Conservation (phyloP, 306 rosid genomes). For the Lathyrus sativus region DNA sequence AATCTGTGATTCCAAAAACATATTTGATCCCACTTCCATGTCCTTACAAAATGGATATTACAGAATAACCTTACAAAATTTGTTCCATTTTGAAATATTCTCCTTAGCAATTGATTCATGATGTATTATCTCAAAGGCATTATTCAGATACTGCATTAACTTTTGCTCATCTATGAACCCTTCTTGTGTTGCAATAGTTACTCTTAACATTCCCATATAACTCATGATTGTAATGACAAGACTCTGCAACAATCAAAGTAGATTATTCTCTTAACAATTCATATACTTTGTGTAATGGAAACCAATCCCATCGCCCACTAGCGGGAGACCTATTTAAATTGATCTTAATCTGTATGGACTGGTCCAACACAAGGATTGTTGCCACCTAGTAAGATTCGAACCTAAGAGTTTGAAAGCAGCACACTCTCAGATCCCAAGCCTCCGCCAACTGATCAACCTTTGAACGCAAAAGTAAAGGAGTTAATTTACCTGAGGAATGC, state of each 20-base stretch:
- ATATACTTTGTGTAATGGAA: too few relatives aligned
- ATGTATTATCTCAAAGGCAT: conserved; percentile 12
- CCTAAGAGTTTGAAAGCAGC: too few relatives aligned
- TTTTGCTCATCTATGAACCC: conserved; percentile 31
- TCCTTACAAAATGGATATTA: not conserved
- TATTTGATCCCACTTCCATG: not conserved
- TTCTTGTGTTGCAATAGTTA: conserved; percentile 12
- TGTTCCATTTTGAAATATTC: conserved; percentile 9
- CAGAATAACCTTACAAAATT: not conserved
- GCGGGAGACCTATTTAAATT: too few relatives aligned
- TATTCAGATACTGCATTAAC: conserved; percentile 4
- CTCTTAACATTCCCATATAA: conserved; percentile 36
- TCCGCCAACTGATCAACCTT: too few relatives aligned
- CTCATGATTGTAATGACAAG: conserved; percentile 26
- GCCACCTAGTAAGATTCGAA: too few relatives aligned
- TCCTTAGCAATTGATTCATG: conserved; percentile 15
- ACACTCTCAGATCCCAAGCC: too few relatives aligned
- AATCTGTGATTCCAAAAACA: not conserved
- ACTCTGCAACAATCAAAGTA: conserved; percentile 15
- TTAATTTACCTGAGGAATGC: conserved; percentile 22
- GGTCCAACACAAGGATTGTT: too few relatives aligned
- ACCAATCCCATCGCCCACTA: too few relatives aligned
- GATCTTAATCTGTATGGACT: too few relatives aligned
- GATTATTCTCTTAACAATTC: not conserved
- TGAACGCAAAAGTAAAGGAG: not conserved